phyloP scores from a whole-genome alignment of 768 basidiomycete genomes.

The Lactifluus hygrophoroides region DNA sequence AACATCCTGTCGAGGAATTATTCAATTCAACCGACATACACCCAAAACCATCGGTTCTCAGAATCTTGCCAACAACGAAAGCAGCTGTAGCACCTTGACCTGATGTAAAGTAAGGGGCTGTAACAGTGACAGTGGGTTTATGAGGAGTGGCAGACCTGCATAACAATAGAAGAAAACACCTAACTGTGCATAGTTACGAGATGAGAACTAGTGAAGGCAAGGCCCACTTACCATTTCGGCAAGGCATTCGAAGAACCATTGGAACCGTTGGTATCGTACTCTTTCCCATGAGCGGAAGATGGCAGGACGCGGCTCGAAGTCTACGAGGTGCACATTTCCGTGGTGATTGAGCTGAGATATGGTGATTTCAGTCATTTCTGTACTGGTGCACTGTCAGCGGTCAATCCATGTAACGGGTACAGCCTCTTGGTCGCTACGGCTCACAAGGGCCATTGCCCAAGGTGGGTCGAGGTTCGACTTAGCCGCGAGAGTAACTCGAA shows the following conservation, averaged over 20 bases:
- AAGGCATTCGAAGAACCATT: slow-evolving; percentile 49
- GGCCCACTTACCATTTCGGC: slow-evolving; percentile 45
- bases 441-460: too few relatives aligned
- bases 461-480: too few relatives aligned
- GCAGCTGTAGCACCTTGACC: slow-evolving; percentile 31
- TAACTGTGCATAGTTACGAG: slow-evolving; percentile 1
- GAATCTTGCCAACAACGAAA: slow-evolving; percentile 25
- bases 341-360: background rate
- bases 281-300: slow-evolving; percentile 44
- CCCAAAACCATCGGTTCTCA: slow-evolving; percentile 22
- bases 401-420: too few relatives aligned
- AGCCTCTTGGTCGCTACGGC: too few relatives aligned
- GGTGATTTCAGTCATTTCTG: background rate
- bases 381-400: too few relatives aligned
- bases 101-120: background rate
- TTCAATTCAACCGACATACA: slow-evolving; percentile 23
- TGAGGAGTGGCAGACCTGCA: slow-evolving; percentile 4
- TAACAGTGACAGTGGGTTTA: background rate
- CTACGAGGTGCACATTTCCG: slow-evolving; percentile 32
- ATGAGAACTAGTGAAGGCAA: background rate
- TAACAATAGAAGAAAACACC: slow-evolving; percentile 18
- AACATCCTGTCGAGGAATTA: background rate
- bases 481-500: too few relatives aligned
- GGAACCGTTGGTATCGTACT: slow-evolving; percentile 31
- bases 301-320: slow-evolving; percentile 33